These are phyloP conservation scores for Trichoderma sp. DNA, from an alignment of 2,329 filamentous ascomycete species.

Conservation along the genomic window DNA sequence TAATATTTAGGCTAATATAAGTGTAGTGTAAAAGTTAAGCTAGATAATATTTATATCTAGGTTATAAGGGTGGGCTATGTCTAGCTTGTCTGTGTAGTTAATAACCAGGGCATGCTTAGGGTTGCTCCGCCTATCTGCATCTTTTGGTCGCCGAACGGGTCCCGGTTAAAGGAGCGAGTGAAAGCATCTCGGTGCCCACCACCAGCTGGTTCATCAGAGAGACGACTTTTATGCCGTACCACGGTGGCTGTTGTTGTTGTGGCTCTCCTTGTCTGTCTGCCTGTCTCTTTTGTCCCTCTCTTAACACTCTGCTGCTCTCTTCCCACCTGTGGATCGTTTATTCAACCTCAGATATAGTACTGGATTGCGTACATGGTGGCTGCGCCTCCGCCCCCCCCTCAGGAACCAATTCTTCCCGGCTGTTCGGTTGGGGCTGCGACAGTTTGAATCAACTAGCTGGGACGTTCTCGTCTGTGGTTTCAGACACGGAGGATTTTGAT, in stretches of 20 bases:
- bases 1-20: too few relatives aligned
- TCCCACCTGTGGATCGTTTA: not conserved
- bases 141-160: constrained; percentile 22
- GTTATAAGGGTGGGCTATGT: too few relatives aligned
- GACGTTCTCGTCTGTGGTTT: constrained; percentile 17
- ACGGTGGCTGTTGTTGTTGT: constrained; percentile 4
- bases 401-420: not conserved
- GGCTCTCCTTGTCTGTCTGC: not conserved
- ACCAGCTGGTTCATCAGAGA: constrained; percentile 3
- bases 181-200: constrained; percentile 9
- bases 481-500: constrained; percentile 13
- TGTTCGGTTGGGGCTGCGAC: constrained; percentile 23
- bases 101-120: not conserved
- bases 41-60: too few relatives aligned
- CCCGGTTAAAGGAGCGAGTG: constrained; percentile 20
- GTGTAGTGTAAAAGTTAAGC: too few relatives aligned
- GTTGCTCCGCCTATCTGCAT: constrained; percentile 18
- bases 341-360: not conserved
- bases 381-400: not conserved
- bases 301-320: too few relatives aligned
- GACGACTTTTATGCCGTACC: constrained; percentile 2
- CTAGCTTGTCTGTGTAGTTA: too few relatives aligned
- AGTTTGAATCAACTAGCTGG: constrained; percentile 18
- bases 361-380: not conserved
- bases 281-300: too few relatives aligned